phyloP scores from a whole-genome alignment of 805 yeast species.

The Metschnikowia henanensis region DNA sequence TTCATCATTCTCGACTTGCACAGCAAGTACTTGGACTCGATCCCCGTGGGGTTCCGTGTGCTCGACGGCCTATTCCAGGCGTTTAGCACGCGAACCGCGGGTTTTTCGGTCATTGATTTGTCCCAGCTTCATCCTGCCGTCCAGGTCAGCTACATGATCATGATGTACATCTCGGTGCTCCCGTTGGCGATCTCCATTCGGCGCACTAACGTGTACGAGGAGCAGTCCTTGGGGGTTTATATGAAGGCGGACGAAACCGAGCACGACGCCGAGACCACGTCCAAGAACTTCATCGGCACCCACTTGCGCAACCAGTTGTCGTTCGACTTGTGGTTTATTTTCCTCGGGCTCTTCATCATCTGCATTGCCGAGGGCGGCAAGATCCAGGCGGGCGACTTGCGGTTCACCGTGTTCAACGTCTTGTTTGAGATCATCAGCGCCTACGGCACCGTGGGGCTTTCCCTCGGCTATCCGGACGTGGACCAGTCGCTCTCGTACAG shows the following conservation, averaged over 20 bases:
- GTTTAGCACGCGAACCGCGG: constrained; percentile 91
- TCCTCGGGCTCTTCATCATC: constrained; percentile 79
- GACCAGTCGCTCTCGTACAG: constrained; percentile 72
- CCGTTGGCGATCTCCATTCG: constrained; percentile 96
- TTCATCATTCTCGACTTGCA: constrained; percentile 77
- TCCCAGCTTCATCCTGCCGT: constrained; percentile 81
- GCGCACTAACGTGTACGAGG: constrained; percentile 97
- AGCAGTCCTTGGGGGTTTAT: constrained; percentile 93
- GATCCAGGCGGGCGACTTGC: constrained; percentile 41
- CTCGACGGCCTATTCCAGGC: constrained; percentile 90
- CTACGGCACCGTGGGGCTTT: constrained; percentile 94
- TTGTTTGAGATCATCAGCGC: constrained; percentile 92
- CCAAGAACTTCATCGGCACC: constrained; percentile 70
- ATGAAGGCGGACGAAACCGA: constrained; percentile 33
- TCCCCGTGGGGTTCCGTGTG: constrained; percentile 68
- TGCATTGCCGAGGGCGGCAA: constrained; percentile 82
- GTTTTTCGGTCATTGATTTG: constrained; percentile 73
- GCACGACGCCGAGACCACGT: constrained; percentile 39
- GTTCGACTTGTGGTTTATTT: constrained; percentile 92
- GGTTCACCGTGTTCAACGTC: constrained; percentile 67
- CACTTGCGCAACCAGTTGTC: constrained; percentile 92
- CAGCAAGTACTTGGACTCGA: constrained; percentile 42
- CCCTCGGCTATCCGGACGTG: constrained; percentile 75
- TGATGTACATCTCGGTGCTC: constrained; percentile 97
- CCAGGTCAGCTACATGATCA: constrained; percentile 88